Evolutionary conservation across 768 basidiomycete species (phyloP).

Genomic region (Coprinopsis strossmayeri): DNA sequence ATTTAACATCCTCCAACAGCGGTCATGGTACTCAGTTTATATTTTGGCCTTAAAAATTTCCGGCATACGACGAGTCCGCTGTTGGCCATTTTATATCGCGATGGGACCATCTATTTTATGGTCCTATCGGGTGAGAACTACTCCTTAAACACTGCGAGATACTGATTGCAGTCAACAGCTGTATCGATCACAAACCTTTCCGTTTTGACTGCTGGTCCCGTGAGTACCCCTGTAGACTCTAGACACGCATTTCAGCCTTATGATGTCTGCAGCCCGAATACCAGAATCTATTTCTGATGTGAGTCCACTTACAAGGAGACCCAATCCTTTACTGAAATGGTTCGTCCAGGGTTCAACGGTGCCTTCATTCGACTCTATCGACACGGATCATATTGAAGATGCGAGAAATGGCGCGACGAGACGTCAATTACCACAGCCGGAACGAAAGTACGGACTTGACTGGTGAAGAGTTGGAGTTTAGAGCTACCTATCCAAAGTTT

Average conservation of each 20-base stretch:
- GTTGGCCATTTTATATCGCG: background rate
- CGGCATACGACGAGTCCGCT: background rate
- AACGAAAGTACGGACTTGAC: background rate
- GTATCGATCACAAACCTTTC: background rate
- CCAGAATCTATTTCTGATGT: background rate
- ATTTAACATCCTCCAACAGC: background rate
- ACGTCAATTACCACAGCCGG: background rate
- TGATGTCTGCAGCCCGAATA: background rate
- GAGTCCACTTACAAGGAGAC: background rate
- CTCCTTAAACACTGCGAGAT: background rate
- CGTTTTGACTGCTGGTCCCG: background rate
- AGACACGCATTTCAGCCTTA: background rate
- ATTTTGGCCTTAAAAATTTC: background rate
- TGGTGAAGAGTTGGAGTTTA: background rate
- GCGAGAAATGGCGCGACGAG: constrained; percentile 1
- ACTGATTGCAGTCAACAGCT: background rate
- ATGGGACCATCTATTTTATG: constrained; percentile 2
- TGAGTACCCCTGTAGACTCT: background rate
- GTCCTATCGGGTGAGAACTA: background rate
- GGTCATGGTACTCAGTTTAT: background rate
- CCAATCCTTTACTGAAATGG: background rate
- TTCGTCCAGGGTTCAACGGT: background rate
- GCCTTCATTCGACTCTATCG: background rate
- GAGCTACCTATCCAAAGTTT: background rate
- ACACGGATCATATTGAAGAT: constrained; percentile 3